phyloP scores from a whole-genome alignment of 805 yeast genomes.

The Zygosaccharomyces bailii region DNA sequence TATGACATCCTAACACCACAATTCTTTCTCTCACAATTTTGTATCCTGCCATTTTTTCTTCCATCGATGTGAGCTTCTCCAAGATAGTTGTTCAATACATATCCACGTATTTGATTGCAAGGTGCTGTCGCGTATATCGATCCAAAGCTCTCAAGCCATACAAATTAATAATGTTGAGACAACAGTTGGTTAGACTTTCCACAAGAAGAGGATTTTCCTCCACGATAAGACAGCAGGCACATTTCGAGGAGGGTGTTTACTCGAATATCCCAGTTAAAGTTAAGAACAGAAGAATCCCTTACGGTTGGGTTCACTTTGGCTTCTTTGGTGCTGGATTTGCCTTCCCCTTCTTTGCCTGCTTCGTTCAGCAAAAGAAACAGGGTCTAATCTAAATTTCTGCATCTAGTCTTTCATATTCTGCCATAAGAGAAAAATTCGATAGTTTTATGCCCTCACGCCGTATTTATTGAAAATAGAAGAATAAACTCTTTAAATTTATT shows the following conservation, averaged over 20 bases:
- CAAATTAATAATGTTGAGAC: conserved; percentile 31
- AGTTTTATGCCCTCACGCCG: conserved; percentile 6
- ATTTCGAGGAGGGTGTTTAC: conserved; percentile 80
- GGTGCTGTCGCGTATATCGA: no score
- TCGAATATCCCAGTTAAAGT: conserved; percentile 92
- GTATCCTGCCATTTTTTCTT: conserved; percentile 9
- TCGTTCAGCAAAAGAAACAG: conserved; percentile 83
- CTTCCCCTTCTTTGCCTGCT: conserved; percentile 74
- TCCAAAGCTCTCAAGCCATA: neutral
- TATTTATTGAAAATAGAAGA: conserved; percentile 7
- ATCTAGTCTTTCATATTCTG: conserved; percentile 5
- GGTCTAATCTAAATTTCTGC: conserved; percentile 42
- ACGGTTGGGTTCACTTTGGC: conserved; percentile 75
- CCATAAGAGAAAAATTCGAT: conserved; percentile 1
- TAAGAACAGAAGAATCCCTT: conserved; percentile 89
- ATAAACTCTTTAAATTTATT: neutral
- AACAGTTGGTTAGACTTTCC: conserved; percentile 34
- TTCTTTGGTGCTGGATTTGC: conserved; percentile 68
- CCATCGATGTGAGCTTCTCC: neutral
- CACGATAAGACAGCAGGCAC: conserved; percentile 39
- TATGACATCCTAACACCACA: conserved; percentile 16
- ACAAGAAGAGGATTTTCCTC: conserved; percentile 53
- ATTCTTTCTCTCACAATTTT: neutral
- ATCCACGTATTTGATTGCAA: no score
- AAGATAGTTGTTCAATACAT: no score